Evolutionary conservation across 106 monocot genomes (phyloP).

Genomic region (Dendrobium nobile): DNA sequence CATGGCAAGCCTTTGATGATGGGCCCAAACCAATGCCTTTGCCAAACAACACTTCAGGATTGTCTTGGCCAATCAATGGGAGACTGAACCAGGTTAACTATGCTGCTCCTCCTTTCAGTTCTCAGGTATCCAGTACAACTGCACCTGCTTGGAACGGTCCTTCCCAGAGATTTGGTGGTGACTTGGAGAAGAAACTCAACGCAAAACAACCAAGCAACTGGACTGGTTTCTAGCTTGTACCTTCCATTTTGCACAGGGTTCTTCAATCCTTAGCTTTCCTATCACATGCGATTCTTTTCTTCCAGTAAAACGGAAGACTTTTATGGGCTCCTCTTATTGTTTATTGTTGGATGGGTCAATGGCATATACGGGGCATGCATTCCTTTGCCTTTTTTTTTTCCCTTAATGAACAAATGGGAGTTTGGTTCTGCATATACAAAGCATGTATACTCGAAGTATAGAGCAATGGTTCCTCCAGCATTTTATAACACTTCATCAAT

Average conservation of each 20-base stretch:
- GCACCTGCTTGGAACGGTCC: conserved; percentile 17
- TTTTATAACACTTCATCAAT: not conserved
- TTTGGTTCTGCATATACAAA: not conserved
- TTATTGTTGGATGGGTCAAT: too few species aligned
- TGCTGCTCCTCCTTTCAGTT: not conserved
- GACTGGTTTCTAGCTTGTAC: conserved; percentile 33
- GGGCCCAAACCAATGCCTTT: conserved; percentile 18
- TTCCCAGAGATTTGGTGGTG: conserved; percentile 20
- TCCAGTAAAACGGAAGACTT: not conserved
- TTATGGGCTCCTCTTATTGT: not conserved
- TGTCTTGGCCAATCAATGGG: conserved; percentile 29
- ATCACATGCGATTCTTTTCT: not conserved
- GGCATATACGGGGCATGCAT: too few species aligned
- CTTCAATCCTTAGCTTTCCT: not conserved
- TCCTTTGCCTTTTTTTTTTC: not conserved
- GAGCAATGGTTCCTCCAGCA: not conserved
- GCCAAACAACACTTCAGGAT: conserved; percentile 7
- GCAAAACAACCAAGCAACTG: conserved; percentile 36
- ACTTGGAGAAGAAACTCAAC: conserved; percentile 13
- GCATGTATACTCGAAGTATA: not conserved
- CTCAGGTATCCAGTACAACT: conserved; percentile 14
- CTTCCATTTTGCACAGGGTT: not conserved
- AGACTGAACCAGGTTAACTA: conserved; percentile 29
- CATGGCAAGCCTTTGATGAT: conserved; percentile 47
- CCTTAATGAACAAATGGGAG: not conserved